Evolutionary conservation across 2,329 filamentous ascomycete genomes (phyloP).

Genomic region (Onygenales sp.): DNA sequence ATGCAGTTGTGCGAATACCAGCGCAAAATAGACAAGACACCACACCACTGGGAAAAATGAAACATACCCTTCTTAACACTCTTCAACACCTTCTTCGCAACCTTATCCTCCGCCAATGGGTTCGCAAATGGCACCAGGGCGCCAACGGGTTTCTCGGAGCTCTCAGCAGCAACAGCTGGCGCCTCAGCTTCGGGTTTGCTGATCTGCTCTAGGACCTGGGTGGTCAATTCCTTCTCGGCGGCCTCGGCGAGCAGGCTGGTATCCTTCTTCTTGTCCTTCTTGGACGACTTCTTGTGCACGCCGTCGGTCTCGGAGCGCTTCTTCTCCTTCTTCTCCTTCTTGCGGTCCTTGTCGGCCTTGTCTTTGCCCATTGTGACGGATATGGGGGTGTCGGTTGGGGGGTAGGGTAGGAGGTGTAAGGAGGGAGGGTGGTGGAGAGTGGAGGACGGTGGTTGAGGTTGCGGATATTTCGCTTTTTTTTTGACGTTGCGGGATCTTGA

Average conservation of each 20-base stretch:
- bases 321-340: conserved; percentile 37
- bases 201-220: conserved; percentile 27
- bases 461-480: neutral
- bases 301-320: conserved; percentile 36
- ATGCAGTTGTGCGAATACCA: neutral
- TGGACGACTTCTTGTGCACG: conserved; percentile 35
- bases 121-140: conserved; percentile 42
- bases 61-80: conserved; percentile 41
- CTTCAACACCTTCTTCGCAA: conserved; percentile 42
- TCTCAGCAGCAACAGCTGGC: conserved; percentile 15
- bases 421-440: too few relatives aligned
- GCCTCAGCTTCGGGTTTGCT: conserved; percentile 17
- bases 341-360: conserved; percentile 30
- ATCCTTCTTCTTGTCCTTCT: conserved; percentile 38
- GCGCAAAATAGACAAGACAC: neutral
- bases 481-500: neutral
- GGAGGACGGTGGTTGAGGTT: neutral
- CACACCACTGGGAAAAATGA: conserved; percentile 1
- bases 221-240: conserved; percentile 30
- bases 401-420: too few relatives aligned
- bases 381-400: neutral
- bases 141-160: conserved; percentile 29
- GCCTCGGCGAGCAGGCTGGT: conserved; percentile 29
- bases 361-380: conserved; percentile 35
- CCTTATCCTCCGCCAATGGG: conserved; percentile 42